phyloP scores from a whole-genome alignment of 2,329 filamentous ascomycete genomes.

The Penicillium sumatraense region DNA sequence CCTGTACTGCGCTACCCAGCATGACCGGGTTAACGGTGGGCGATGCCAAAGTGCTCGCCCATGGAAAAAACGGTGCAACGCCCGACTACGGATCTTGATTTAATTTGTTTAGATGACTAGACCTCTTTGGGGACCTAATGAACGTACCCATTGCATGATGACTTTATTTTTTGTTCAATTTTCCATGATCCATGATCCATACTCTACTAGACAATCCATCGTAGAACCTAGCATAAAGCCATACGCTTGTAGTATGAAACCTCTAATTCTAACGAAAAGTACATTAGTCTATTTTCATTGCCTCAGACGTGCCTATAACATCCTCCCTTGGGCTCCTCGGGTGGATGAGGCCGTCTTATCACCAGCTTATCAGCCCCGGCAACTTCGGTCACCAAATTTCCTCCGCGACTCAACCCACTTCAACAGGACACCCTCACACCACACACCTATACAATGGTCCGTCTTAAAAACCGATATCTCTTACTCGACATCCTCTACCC shows the following conservation, averaged over 20 bases:
- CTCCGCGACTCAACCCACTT: not conserved
- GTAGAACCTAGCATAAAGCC: not conserved
- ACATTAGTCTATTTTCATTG: not conserved
- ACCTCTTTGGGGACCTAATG: slow-evolving; percentile 30
- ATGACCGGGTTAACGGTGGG: slow-evolving; percentile 35
- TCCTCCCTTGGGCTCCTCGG: too few species aligned
- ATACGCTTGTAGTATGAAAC: too few species aligned
- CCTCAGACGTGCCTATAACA: too few species aligned
- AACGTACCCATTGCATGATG: slow-evolving; percentile 31
- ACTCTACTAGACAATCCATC: too few species aligned
- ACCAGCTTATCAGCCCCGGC: not conserved
- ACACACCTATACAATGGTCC: slow-evolving; percentile 71
- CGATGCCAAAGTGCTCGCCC: slow-evolving; percentile 21
- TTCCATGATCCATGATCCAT: not conserved
- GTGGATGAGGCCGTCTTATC: not conserved
- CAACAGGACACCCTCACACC: not conserved
- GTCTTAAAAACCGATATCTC: slow-evolving; percentile 93
- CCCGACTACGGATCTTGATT: slow-evolving; percentile 31
- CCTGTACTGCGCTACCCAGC: slow-evolving; percentile 34
- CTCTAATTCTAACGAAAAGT: too few species aligned
- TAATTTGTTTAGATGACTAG: slow-evolving; percentile 36
- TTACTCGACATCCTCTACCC: slow-evolving; percentile 94
- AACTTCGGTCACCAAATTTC: not conserved
- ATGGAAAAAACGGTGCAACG: slow-evolving; percentile 25
- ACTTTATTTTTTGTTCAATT: slow-evolving; percentile 1